These are phyloP conservation scores for Schizonepeta tenuifolia DNA, from an alignment of 257 asterid genomes.

Conservation along the genomic window DNA sequence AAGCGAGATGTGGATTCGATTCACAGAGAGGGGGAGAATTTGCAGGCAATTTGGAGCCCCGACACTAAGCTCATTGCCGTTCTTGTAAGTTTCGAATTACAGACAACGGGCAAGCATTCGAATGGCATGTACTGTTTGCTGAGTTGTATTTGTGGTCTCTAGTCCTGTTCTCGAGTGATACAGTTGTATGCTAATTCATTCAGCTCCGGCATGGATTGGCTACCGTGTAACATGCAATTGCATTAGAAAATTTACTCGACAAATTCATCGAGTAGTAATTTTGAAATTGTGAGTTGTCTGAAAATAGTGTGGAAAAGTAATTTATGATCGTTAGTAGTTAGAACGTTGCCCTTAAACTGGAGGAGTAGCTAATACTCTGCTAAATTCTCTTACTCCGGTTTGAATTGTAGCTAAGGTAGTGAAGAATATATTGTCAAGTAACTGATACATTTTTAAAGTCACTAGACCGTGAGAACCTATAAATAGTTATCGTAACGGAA, in stretches of 20 bases:
- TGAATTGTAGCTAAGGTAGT: slow-evolving; percentile 2
- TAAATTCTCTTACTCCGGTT: slow-evolving; percentile 1
- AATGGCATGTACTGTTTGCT: neutral
- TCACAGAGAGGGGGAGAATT: slow-evolving; percentile 84
- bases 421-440: slow-evolving; percentile 18
- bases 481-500: slow-evolving; percentile 11
- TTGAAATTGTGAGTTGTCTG: neutral
- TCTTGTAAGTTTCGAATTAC: slow-evolving; percentile 66
- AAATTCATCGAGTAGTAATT: neutral
- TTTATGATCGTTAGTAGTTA: neutral
- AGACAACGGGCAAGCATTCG: slow-evolving; percentile 14
- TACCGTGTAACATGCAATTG: slow-evolving; percentile 1
- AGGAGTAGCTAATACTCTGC: neutral
- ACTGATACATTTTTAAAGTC: slow-evolving; percentile 22
- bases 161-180: neutral
- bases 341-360: neutral
- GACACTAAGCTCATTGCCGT: slow-evolving; percentile 88
- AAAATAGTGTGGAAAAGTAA: neutral
- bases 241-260: neutral
- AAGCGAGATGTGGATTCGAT: slow-evolving; percentile 74
- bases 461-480: slow-evolving; percentile 9
- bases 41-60: slow-evolving; percentile 92
- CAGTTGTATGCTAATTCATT: neutral
- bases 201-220: neutral
- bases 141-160: neutral